Percentiles rank a stretch among this genome's conserved stretches.
Evolutionary conservation across 352 stramenopile genomes (phyloP).

Genomic region (Globisporangium echinulatum): DNA sequence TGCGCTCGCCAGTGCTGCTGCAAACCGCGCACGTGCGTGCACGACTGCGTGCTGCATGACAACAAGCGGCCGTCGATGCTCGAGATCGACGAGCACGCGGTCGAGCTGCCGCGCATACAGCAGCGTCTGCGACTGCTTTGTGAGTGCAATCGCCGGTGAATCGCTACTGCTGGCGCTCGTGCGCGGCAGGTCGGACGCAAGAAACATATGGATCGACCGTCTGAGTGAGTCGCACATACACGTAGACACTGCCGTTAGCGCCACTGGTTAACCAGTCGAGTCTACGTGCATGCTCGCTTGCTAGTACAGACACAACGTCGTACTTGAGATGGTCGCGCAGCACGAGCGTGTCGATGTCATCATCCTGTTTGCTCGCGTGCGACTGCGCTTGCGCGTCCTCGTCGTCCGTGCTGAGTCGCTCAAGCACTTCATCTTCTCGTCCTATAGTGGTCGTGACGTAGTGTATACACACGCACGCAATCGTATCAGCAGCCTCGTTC

Average conservation of each 20-base stretch:
- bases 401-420: constrained; percentile 7
- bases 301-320: background rate
- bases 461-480: too few species aligned
- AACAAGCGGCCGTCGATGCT: constrained; percentile 16
- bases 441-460: background rate
- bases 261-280: too few species aligned
- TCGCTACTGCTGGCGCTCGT: background rate
- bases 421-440: constrained; percentile 23
- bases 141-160: background rate
- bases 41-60: constrained; percentile 20
- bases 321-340: constrained; percentile 22
- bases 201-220: constrained; percentile 16
- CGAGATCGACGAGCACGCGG: constrained; percentile 21
- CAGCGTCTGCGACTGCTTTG: constrained; percentile 21
- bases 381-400: background rate
- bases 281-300: too few species aligned
- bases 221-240: constrained; percentile 1
- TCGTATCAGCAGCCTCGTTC: too few species aligned
- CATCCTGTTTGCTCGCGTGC: background rate
- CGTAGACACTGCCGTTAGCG: too few species aligned
- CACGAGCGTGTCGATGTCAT: constrained; percentile 1
- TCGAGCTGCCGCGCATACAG: constrained; percentile 45
- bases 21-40: constrained; percentile 20
- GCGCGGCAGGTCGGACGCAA: constrained; percentile 8
- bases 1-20: constrained; percentile 1